Evolutionary conservation across 441 rosid species (phyloP).

Genomic region (Omphalea diandra): DNA sequence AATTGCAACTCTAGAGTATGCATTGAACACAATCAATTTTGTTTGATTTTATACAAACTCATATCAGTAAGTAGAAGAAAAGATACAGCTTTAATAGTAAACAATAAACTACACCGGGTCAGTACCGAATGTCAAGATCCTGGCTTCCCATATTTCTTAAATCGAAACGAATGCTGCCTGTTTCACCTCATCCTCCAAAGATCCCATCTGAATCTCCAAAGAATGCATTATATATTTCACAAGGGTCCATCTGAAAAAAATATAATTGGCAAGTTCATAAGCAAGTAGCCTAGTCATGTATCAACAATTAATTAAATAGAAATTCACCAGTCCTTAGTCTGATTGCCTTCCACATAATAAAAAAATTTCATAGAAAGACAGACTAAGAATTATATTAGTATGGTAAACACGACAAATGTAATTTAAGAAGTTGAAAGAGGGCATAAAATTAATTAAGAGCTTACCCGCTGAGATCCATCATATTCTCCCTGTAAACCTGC

Average conservation of each 20-base stretch:
- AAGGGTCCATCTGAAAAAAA: conserved; percentile 75
- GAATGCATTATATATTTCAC: conserved; percentile 72
- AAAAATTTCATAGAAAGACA: neutral
- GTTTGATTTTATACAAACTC: neutral
- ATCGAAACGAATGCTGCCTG: conserved; percentile 56
- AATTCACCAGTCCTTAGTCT: neutral
- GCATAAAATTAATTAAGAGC: conserved; percentile 22
- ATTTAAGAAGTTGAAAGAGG: neutral
- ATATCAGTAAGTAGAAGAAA: neutral
- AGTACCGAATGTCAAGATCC: conserved; percentile 77
- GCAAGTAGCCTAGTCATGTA: conserved; percentile 14
- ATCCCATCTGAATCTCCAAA: conserved; percentile 77
- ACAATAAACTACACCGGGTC: neutral
- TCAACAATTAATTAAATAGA: conserved; percentile 6
- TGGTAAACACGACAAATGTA: neutral
- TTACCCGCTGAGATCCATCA: conserved; percentile 60
- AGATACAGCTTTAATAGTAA: neutral
- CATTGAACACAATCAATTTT: neutral
- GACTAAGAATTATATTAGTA: neutral
- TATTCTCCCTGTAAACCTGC: conserved; percentile 64
- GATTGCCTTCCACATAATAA: neutral
- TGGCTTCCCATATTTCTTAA: conserved; percentile 49
- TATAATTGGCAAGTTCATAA: conserved; percentile 11
- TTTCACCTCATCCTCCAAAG: conserved; percentile 60
- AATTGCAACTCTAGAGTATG: neutral